Evolutionary conservation across 371 early-diverging fungal species (phyloP), one percentile per base, ranked within the genome.

Genomic region (Zancudomyces culisetae): DNA sequence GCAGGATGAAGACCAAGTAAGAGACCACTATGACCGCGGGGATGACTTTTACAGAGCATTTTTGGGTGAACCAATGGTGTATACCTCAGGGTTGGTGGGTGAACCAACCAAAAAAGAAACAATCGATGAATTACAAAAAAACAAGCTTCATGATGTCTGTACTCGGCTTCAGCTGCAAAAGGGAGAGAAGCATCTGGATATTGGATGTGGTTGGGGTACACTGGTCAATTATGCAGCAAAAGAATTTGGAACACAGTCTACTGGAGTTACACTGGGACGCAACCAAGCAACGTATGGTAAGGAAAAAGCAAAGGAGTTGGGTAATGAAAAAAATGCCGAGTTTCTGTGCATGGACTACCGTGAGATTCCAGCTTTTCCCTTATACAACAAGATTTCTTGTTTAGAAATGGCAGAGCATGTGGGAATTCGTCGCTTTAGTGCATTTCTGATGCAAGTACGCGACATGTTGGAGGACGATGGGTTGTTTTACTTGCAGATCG

Each of bases 341-440:
- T 74, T 94, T 55, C 63, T 83, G 60, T 85, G 85, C 75, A 84
- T 81, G 81, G 94, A 96, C 67, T 94, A 93, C 77, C 85, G 94
- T 68, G 93, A 93, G 66, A 90, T 90, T 63, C 91, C 93, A 47
- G 70, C 74, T 55, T 64, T 73, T 49, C 63, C 72, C 30, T 88
- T 85, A 65, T 96, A 78, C 76, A 75, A 93, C 76, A 89, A 90
- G 72, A 94, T 96, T 62, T 85, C 93, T 51, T 79, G 87, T 58
- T 79, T 95, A 57, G 94, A 93, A 64, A 94, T 96, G 95, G 91
- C 97, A 59, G 95, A 96, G 74, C 97, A 94, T 64, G 94, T 96
- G 42, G 97, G 95, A 61, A 76, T 94, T 54, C 79, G 82, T 64
- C 79, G 82, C 59, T 94, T 92, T 83, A 77, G 80, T 46, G 77